Conservation (phyloP, 495 filamentous ascomycete genomes). For the Saxispiralis lemnorum region DNA sequence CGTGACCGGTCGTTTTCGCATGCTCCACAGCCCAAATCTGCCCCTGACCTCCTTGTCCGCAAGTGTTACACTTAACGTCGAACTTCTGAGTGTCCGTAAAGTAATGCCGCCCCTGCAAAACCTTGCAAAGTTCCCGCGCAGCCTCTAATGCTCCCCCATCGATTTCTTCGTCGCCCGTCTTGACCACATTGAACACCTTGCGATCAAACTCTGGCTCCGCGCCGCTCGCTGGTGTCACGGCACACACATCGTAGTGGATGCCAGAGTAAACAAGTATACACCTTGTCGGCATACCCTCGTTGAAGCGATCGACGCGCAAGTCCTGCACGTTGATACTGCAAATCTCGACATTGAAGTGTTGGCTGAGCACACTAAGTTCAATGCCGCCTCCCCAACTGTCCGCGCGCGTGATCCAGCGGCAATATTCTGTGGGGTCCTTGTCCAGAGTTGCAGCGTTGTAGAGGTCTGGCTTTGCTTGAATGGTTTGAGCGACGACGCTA, state of each 20-base stretch:
- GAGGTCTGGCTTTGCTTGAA: conserved; percentile 49
- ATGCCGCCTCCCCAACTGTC: conserved; percentile 86
- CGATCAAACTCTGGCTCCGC: conserved; percentile 54
- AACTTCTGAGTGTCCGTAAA: conserved; percentile 81
- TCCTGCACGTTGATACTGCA: conserved; percentile 65
- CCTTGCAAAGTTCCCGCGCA: conserved; percentile 52
- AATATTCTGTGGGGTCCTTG: conserved; percentile 52
- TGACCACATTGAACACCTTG: conserved; percentile 50
- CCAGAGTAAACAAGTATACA: conserved; percentile 84
- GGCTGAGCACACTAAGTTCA: conserved; percentile 67
- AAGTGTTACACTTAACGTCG: conserved; percentile 61
- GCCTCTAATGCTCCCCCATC: conserved; percentile 53
- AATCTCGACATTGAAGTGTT: conserved; percentile 77
- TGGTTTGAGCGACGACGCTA: conserved; percentile 61
- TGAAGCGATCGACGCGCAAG: conserved; percentile 55
- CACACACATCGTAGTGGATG: conserved; percentile 68
- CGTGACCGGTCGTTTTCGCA: conserved; percentile 47
- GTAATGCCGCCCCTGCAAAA: conserved; percentile 58
- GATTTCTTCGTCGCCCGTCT: conserved; percentile 13
- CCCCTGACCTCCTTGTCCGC: conserved; percentile 54
- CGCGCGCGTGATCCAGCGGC: conserved; percentile 61
- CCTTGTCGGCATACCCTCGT: conserved; percentile 50
- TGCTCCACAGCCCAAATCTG: conserved; percentile 53
- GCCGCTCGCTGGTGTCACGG: conserved; percentile 25
- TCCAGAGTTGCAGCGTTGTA: conserved; percentile 67